These are phyloP conservation scores for Globisporangium yorkense DNA, from an alignment of 352 stramenopile species.

Conservation along the genomic window DNA sequence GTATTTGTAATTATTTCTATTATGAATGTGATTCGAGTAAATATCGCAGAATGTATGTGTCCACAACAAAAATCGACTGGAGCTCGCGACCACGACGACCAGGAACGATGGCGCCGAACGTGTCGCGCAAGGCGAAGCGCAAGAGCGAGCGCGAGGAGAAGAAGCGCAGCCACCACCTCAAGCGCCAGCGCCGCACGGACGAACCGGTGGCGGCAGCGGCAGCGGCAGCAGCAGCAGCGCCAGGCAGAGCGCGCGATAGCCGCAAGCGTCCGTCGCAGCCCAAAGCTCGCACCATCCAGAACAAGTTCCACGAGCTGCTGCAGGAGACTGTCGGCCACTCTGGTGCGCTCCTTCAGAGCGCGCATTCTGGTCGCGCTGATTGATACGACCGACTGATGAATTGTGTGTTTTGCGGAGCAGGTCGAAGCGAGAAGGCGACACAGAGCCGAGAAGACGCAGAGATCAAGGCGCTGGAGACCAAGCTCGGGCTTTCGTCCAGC, in stretches of 20 bases:
- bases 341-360: slow-evolving; percentile 11
- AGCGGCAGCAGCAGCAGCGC: slow-evolving; percentile 1
- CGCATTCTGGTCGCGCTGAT: not conserved
- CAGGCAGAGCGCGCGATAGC: not conserved
- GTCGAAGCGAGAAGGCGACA: slow-evolving; percentile 15
- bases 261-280: slow-evolving; percentile 9
- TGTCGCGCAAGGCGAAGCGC: slow-evolving; percentile 72
- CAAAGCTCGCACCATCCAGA: slow-evolving; percentile 30
- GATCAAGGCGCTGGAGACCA: slow-evolving; percentile 73
- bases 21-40: too few relatives aligned
- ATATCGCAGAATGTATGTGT: too few relatives aligned
- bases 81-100: too few relatives aligned
- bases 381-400: not conserved
- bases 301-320: slow-evolving; percentile 79
- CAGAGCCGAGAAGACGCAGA: slow-evolving; percentile 43
- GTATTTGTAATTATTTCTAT: too few relatives aligned
- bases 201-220: not conserved
- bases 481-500: slow-evolving; percentile 38
- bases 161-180: slow-evolving; percentile 57
- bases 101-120: slow-evolving; percentile 16
- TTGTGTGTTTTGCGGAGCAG: slow-evolving; percentile 6
- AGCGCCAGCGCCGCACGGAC: slow-evolving; percentile 33
- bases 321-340: slow-evolving; percentile 48
- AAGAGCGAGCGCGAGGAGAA: slow-evolving; percentile 75
- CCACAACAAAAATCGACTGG: too few relatives aligned